Evolutionary conservation across 2,329 filamentous ascomycete species (phyloP), one percentile per base, ranked within the genome.

Genomic region (Aspergillus viridinutans): DNA sequence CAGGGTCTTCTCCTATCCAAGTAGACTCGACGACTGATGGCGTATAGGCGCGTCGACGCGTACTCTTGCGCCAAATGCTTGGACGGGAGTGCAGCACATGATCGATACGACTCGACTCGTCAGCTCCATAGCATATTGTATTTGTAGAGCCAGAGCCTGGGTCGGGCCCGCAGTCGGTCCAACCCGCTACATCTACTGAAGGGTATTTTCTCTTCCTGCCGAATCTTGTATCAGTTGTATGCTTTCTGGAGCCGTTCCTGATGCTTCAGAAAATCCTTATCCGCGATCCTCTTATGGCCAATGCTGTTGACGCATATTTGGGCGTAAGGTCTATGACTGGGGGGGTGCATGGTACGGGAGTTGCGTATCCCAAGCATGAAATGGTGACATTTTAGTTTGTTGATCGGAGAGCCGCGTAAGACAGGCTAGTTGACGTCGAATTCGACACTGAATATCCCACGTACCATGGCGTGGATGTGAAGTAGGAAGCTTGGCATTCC

Each of bases 371-470:
- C 53, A 53, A 52, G 56, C 17, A 53, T 52, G 26, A 42, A 52
- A 58, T 62, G 58, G 54, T 58, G 61, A 57, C 57, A 61, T 58
- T 54, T 61, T 58, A 61, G 57, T 54, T 29, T 60, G 60, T 58
- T 62, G 55, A 60, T 62, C 57, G 57, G 58, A 60, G 54, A 61
- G 62, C 63, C 62, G 63, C 63, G 63, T 63, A 63, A 65, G 60
- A 61, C 60, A 40, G 47, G 54, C 50, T 58, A 50, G 56, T 54
- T 55, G 54, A 53, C 59, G 54, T 53, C 51, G 49, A 57, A 51
- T 14, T 32, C 1, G 29, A 14, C 29, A 47, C 32, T 29, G 52
- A 29, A 52, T 52, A 47, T 23, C 43, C 43, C 9, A 43, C 40
- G 21, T 17, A 43, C 26, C 54, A 50, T 56, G 35, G 48, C 20